Evolutionary conservation across 164 flowering plant genomes (phyloP).

Genomic region (Berberis vulgaris): DNA sequence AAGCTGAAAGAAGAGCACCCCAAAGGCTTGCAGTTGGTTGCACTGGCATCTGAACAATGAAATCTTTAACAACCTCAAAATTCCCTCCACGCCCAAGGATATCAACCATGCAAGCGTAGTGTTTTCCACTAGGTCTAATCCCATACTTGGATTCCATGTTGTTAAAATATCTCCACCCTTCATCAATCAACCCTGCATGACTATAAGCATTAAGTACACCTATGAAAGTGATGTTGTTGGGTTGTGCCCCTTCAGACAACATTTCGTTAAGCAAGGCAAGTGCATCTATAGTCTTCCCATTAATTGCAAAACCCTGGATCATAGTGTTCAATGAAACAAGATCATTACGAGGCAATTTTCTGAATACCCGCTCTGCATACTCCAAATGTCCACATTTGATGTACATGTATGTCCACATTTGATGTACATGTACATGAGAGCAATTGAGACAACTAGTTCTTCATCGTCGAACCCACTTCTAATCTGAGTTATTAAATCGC

Average conservation of each 20-base stretch:
- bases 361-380: constrained; percentile 17
- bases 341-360: constrained; percentile 10
- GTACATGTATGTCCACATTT: constrained; percentile 17
- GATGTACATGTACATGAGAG: constrained; percentile 24
- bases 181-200: constrained; percentile 19
- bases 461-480: constrained; percentile 13
- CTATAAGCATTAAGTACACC: constrained; percentile 26
- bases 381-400: constrained; percentile 2
- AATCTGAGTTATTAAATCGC: neutral
- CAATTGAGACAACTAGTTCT: constrained; percentile 16
- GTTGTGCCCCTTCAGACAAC: constrained; percentile 13
- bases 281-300: constrained; percentile 18
- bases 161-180: constrained; percentile 23
- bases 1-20: constrained; percentile 27
- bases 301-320: constrained; percentile 19
- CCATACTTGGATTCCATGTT: constrained; percentile 18
- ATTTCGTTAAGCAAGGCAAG: constrained; percentile 18
- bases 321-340: constrained; percentile 25
- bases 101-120: constrained; percentile 26
- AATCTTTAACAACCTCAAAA: constrained; percentile 13
- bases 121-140: constrained; percentile 21
- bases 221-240: constrained; percentile 17
- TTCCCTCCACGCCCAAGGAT: constrained; percentile 18
- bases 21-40: constrained; percentile 27
- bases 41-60: constrained; percentile 24